Evolutionary conservation across 2,329 filamentous ascomycete species (phyloP).

Genomic region (Cordyceps cateniannulata): DNA sequence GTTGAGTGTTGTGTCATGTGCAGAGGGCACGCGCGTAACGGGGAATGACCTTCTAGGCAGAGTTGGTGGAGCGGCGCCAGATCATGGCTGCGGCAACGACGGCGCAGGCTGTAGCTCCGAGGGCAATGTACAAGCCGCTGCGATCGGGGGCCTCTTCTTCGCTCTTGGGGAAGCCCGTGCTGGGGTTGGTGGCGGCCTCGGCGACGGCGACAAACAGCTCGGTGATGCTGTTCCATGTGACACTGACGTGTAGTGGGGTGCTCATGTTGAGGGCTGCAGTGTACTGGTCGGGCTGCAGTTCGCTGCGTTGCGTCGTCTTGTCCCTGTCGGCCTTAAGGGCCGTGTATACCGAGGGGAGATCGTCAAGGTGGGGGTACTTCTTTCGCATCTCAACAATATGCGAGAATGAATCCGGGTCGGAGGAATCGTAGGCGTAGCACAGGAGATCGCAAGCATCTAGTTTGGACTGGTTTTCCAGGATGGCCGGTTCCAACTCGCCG

Average conservation of each 20-base stretch:
- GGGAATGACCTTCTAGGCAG: slow-evolving; percentile 21
- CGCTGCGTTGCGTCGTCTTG: slow-evolving; percentile 90
- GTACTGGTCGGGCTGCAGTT: slow-evolving; percentile 88
- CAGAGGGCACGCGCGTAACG: not conserved
- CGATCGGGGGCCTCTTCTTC: slow-evolving; percentile 81
- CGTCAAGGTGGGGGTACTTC: slow-evolving; percentile 75
- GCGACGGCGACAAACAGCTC: slow-evolving; percentile 90
- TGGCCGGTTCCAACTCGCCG: slow-evolving; percentile 89
- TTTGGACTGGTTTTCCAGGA: slow-evolving; percentile 85
- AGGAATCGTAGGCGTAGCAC: slow-evolving; percentile 95
- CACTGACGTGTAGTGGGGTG: slow-evolving; percentile 87
- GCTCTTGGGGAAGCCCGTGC: slow-evolving; percentile 78
- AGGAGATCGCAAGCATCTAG: slow-evolving; percentile 89
- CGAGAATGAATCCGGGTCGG: slow-evolving; percentile 89
- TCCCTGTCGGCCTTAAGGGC: slow-evolving; percentile 93
- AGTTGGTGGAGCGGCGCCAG: slow-evolving; percentile 52
- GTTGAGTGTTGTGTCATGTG: slow-evolving; percentile 5
- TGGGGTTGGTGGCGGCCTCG: slow-evolving; percentile 86
- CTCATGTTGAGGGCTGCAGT: slow-evolving; percentile 80
- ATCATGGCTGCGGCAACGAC: slow-evolving; percentile 59
- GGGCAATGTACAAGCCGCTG: slow-evolving; percentile 76
- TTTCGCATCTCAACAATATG: slow-evolving; percentile 79
- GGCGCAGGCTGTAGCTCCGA: slow-evolving; percentile 65
- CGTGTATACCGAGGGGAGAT: slow-evolving; percentile 86
- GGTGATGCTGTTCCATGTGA: slow-evolving; percentile 87